Evolutionary conservation across 768 basidiomycete genomes (phyloP).

Genomic region (Galerina marginata): DNA sequence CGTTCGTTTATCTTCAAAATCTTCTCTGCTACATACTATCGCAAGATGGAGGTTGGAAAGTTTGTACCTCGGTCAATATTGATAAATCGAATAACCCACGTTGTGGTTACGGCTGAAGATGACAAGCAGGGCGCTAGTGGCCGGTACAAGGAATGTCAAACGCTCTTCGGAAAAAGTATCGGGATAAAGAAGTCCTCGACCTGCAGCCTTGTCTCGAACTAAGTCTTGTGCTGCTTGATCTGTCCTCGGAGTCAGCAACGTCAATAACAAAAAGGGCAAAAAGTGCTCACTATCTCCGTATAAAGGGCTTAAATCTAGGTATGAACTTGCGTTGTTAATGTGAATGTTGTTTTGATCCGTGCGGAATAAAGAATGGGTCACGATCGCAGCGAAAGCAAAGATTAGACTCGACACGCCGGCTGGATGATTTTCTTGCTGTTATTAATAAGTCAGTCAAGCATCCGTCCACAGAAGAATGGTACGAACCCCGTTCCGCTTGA

Average conservation of each 20-base stretch:
- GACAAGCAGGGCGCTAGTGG: slow-evolving; percentile 56
- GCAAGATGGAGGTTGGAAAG: neutral
- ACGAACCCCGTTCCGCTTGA: slow-evolving; percentile 40
- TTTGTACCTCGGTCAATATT: no score
- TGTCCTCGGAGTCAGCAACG: slow-evolving; percentile 17
- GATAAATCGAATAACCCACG: slow-evolving; percentile 34
- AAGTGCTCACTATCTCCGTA: slow-evolving; percentile 52
- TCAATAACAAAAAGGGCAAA: neutral
- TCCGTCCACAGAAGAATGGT: neutral
- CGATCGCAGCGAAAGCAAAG: slow-evolving; percentile 70
- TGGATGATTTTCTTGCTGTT: slow-evolving; percentile 46
- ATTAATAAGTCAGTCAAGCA: neutral
- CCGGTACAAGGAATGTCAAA: slow-evolving; percentile 57
- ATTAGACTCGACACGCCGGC: slow-evolving; percentile 65
- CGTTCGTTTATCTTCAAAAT: slow-evolving; percentile 62
- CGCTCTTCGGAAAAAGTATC: slow-evolving; percentile 62
- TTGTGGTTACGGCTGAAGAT: slow-evolving; percentile 67
- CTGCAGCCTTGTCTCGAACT: slow-evolving; percentile 52
- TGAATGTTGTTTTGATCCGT: slow-evolving; percentile 47
- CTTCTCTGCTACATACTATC: slow-evolving; percentile 58
- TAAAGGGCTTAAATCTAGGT: slow-evolving; percentile 60
- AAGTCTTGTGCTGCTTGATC: slow-evolving; percentile 43
- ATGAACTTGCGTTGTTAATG: slow-evolving; percentile 59
- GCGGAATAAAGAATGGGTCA: slow-evolving; percentile 65
- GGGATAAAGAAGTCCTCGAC: slow-evolving; percentile 56